Evolutionary conservation across 352 stramenopile species (phyloP).

Genomic region (Globisporangium barbulae): DNA sequence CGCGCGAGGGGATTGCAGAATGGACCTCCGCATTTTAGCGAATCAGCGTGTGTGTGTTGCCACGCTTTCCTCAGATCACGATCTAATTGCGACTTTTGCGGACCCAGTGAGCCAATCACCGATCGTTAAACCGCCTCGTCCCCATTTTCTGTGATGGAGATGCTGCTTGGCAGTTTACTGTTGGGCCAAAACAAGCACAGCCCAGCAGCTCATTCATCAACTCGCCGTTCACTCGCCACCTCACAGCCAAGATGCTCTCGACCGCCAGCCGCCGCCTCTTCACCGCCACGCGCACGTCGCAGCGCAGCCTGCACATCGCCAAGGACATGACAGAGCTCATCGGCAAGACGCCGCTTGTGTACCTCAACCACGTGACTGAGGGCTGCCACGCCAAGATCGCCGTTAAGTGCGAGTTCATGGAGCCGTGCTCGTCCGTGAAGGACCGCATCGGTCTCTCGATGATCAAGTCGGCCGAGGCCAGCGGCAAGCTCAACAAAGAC

Average conservation of each 20-base stretch:
- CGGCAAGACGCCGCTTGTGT: slow-evolving; percentile 93
- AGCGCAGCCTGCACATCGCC: slow-evolving; percentile 82
- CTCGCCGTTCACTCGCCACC: background rate
- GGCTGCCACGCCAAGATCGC: slow-evolving; percentile 80
- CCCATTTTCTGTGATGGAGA: background rate
- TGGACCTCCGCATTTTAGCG: slow-evolving; percentile 3
- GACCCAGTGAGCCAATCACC: slow-evolving; percentile 8
- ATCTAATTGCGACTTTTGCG: slow-evolving; percentile 8
- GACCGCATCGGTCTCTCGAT: slow-evolving; percentile 86
- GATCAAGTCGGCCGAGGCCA: slow-evolving; percentile 76
- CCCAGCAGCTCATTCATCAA: slow-evolving; percentile 18
- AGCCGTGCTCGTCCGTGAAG: slow-evolving; percentile 85
- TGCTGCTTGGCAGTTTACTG: too few species aligned
- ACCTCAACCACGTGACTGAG: slow-evolving; percentile 85
- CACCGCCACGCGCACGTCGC: slow-evolving; percentile 23
- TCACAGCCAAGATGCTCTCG: slow-evolving; percentile 15
- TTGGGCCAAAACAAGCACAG: background rate
- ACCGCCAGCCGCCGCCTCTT: slow-evolving; percentile 26
- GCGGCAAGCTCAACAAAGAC: slow-evolving; percentile 64
- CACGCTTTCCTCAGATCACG: background rate
- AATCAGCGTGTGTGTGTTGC: slow-evolving; percentile 6
- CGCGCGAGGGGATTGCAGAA: background rate
- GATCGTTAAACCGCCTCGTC: slow-evolving; percentile 9
- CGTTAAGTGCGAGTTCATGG: slow-evolving; percentile 90
- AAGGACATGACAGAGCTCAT: slow-evolving; percentile 94